Evolutionary conservation across 23 red algal species (phyloP), one percentile per base, ranked within the genome.

Genomic region (Gracilaria caudata): DNA sequence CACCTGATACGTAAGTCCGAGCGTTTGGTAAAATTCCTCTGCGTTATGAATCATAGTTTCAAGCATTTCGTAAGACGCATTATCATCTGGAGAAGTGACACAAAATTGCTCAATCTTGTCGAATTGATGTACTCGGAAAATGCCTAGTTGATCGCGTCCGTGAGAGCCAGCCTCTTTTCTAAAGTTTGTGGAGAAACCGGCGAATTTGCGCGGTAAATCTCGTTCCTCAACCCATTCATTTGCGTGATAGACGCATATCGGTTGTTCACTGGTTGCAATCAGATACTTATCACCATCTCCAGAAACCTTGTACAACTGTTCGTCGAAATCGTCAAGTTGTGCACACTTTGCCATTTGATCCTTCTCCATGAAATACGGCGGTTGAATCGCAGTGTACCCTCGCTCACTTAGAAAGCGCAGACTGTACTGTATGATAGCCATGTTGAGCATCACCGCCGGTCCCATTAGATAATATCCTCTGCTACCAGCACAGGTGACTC

Each of bases 41-140:
- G 92, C 89, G 80, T 90, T 92, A 38, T 44, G 45, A 32, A 99
- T 85, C 64, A 95, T 83, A 36, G 47, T 63, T 33, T 94, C 94
- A n/a, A 94, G 43, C 87, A 94, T 94, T 37, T 89, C 79, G 56
- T 92, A 98, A 0, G 71, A 82, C 77, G 55, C 78, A 51, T 90
- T 90, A 28, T 90, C 90, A 43, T 94, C 89, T 8, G 97, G 97
- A 5, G 88, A 84, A 29, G 93, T 95, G 7, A 99, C 71, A 59
- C 80, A 89, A 86, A 99, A 99, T 90, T 99, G 97, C 75, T 99
- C 97, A 58, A 99, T 79, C 90, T 99, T 99, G 38, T 99, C 97
- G 83, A 99, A 99, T 76, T 99, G 97, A 81, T 99, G 97, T 32
- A 99, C 97, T 0, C 97, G 93, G 88, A 99, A 99, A 63, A 99